These are phyloP conservation scores for Trametes coccinea DNA, from an alignment of 768 basidiomycete genomes.

Conservation along the genomic window DNA sequence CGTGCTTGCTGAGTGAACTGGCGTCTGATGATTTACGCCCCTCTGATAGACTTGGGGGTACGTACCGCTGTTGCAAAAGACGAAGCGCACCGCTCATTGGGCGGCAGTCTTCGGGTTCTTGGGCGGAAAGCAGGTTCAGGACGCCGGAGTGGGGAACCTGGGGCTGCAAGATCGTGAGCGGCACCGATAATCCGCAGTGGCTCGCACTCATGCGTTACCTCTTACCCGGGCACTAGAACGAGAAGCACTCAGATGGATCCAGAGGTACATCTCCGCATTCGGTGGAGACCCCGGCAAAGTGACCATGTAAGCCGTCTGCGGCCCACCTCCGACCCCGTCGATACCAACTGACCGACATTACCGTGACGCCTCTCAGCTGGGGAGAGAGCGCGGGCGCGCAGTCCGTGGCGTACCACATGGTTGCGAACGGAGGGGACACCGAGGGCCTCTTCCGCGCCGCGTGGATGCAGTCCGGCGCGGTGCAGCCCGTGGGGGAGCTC, in stretches of 20 bases:
- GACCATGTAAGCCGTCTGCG: constrained; percentile 34
- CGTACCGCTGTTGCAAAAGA: background rate
- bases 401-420: constrained; percentile 30
- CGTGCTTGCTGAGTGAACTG: no score
- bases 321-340: no score
- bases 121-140: constrained; percentile 23
- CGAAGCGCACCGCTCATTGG: no score
- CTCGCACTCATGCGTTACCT: background rate
- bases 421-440: constrained; percentile 25
- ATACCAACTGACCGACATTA: background rate
- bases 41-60: constrained; percentile 31
- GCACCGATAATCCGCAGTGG: background rate
- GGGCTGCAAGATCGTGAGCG: constrained; percentile 39
- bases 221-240: no score
- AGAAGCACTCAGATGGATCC: constrained; percentile 43
- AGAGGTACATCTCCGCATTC: constrained; percentile 39
- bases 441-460: constrained; percentile 29
- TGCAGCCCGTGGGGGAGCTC: constrained; percentile 2
- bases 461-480: constrained; percentile 38
- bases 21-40: no score
- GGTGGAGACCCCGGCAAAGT: constrained; percentile 48
- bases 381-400: constrained; percentile 42
- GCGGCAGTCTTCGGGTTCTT: constrained; percentile 27
- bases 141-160: constrained; percentile 32
- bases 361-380: constrained; percentile 9